A percentile compares a stretch with the other conserved stretches of the same genome.
phyloP scores from a whole-genome alignment of 140 eudicot species.

The Cichorium intybus region DNA sequence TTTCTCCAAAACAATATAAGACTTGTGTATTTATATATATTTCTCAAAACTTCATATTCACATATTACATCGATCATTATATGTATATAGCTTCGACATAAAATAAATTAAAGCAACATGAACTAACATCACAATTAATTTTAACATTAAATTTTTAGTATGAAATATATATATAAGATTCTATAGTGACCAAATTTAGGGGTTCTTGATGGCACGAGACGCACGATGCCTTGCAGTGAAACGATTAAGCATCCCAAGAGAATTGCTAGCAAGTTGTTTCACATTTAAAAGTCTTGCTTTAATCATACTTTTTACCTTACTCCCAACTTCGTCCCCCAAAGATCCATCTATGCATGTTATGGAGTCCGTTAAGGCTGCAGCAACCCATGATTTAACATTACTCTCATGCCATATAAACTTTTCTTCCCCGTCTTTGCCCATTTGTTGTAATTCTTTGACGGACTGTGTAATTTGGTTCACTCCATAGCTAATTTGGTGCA shows the following conservation, averaged over 20 bases:
- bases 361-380: conserved; percentile 66
- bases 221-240: conserved; percentile 67
- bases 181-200: conserved; percentile 20
- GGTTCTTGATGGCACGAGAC: conserved; percentile 45
- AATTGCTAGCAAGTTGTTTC: conserved; percentile 59
- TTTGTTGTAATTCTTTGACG: conserved; percentile 40
- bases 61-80: conserved; percentile 28
- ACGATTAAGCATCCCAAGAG: conserved; percentile 65
- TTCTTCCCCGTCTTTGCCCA: conserved; percentile 36
- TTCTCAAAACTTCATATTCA: conserved; percentile 42
- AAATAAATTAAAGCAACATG: conserved; percentile 1
- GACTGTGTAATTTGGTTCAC: conserved; percentile 60
- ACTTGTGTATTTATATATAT: conserved; percentile 7
- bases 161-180: not conserved
- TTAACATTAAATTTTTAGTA: not conserved
- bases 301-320: conserved; percentile 47
- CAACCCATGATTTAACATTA: conserved; percentile 64
- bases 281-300: conserved; percentile 61
- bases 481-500: conserved; percentile 44
- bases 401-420: conserved; percentile 70
- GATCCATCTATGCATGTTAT: conserved; percentile 54
- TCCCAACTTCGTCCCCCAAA: conserved; percentile 34
- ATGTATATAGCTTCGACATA: not conserved
- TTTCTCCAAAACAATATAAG: not conserved
- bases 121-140: conserved; percentile 8